Percentiles rank a stretch among this genome's conserved stretches.
phyloP scores from a whole-genome alignment of 441 rosid genomes.

The Sinapis alba region DNA sequence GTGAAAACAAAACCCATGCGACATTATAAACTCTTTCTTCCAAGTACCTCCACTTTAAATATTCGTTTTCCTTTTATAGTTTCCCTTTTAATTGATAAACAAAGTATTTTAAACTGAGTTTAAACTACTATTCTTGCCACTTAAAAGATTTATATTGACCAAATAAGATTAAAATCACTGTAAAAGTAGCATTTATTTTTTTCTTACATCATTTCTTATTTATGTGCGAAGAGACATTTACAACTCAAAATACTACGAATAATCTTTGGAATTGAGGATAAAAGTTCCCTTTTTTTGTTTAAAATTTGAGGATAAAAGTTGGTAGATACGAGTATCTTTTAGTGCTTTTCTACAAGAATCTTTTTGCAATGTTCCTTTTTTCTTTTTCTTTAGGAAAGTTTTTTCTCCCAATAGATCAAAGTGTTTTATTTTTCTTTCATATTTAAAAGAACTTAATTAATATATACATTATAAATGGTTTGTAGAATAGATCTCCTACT shows the following conservation, averaged over 20 bases:
- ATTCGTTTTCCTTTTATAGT: constrained; percentile 1
- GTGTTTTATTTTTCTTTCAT: neutral
- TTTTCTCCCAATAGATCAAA: neutral
- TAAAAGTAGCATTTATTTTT: neutral
- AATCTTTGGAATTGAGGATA: neutral
- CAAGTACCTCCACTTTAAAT: constrained; percentile 7
- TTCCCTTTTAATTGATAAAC: neutral
- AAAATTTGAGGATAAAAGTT: neutral
- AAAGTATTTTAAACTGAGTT: neutral
- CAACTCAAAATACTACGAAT: neutral
- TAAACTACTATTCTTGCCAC: neutral
- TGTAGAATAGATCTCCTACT: neutral
- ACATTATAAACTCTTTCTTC: neutral
- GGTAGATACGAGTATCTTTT: constrained; percentile 37
- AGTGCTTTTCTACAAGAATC: constrained; percentile 33
- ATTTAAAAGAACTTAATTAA: neutral
- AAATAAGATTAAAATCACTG: neutral
- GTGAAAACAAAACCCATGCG: constrained; percentile 24
- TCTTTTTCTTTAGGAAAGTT: neutral
- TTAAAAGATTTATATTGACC: neutral
- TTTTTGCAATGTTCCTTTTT: constrained; percentile 24
- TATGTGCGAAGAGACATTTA: neutral
- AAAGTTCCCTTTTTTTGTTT: neutral
- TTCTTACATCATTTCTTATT: neutral
- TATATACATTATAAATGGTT: neutral